Evolutionary conservation across 495 filamentous ascomycete species (phyloP), one percentile per base, ranked within the genome.

Genomic region (Xeromyces bisporus): DNA sequence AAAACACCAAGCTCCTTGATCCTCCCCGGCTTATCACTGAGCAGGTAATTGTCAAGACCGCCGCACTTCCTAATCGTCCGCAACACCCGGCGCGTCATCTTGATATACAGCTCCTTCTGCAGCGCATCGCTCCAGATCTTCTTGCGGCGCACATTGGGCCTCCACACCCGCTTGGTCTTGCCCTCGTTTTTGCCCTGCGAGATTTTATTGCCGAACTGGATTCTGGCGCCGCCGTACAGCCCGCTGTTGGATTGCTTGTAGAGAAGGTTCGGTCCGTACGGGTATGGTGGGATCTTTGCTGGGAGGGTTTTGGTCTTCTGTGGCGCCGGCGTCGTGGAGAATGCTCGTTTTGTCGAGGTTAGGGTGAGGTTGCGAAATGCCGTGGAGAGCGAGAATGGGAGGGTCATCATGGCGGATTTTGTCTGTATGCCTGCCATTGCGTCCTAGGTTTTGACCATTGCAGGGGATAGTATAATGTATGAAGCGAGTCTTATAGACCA

Each of bases 171-270:
- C 23, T 82, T 73, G 23, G 84, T 83, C 52, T 93, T 93, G 60
- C 73, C 73, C 45, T 80, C 67, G 56, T 80, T 71, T 30, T 64
- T 60, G 28, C 60, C 60, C 40, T 72, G 54, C 15, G 81, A 82
- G 27, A 94, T 83, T 37, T 74, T 79, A 72, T 97, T 93, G 47
- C 89, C 89, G 66, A 82, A 89, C 35, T 75, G 81, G 58, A 89
- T 84, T 32, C 66, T 68, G 28, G 69, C 58, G 25, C 62, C 61
- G 28, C 79, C 86, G 63, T 89, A 94, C 6, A 94, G 74, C 37
- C 87, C 86, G 27, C 69, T 64, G 64, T 92, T 80, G 35, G 75
- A 71, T 54, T 93, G 84, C 53, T 91, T 89, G 71, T 79, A 96
- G 40, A 72, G 62, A 29, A 58, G 63, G 31, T 71, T 64, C n/a